Evolutionary conservation across 2,329 filamentous ascomycete genomes (phyloP).

Genomic region (Epichloe festucae): DNA sequence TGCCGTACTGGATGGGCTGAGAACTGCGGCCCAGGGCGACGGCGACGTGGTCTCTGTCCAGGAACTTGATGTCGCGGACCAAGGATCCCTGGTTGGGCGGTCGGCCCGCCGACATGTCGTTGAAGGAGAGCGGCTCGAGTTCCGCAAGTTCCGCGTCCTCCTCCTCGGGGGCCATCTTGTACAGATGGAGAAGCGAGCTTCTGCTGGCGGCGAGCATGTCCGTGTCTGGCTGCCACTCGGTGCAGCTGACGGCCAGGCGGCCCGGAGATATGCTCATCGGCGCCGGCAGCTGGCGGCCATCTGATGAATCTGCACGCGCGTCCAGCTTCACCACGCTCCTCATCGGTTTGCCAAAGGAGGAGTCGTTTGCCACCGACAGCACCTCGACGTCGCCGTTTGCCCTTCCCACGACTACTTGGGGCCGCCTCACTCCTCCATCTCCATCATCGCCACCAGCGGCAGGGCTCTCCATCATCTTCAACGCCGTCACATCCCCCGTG

Average conservation of each 20-base stretch:
- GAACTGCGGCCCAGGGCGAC: constrained; percentile 30
- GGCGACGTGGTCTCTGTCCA: constrained; percentile 30
- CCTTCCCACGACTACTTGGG: constrained; percentile 32
- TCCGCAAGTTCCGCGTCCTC: constrained; percentile 3
- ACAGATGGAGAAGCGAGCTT: constrained; percentile 18
- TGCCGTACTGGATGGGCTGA: constrained; percentile 32
- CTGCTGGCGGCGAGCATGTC: constrained; percentile 19
- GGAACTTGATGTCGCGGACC: constrained; percentile 28
- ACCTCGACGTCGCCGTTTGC: constrained; percentile 37
- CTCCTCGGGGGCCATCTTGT: constrained; percentile 12
- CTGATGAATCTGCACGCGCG: background rate
- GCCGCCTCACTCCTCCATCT: background rate
- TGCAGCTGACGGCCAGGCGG: constrained; percentile 19
- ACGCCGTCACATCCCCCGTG: constrained; percentile 35
- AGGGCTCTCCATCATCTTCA: constrained; percentile 28
- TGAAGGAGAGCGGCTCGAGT: constrained; percentile 11
- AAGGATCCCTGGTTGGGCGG: constrained; percentile 13
- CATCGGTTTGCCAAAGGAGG: constrained; percentile 14
- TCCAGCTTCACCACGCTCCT: constrained; percentile 11
- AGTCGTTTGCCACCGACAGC: constrained; percentile 24
- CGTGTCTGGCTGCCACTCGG: constrained; percentile 19
- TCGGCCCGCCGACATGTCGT: constrained; percentile 14
- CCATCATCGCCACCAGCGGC: constrained; percentile 7
- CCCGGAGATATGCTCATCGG: constrained; percentile 7
- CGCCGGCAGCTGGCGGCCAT: background rate